Conservation (phyloP, 768 basidiomycete genomes). For the Trametes cubensis region DNA sequence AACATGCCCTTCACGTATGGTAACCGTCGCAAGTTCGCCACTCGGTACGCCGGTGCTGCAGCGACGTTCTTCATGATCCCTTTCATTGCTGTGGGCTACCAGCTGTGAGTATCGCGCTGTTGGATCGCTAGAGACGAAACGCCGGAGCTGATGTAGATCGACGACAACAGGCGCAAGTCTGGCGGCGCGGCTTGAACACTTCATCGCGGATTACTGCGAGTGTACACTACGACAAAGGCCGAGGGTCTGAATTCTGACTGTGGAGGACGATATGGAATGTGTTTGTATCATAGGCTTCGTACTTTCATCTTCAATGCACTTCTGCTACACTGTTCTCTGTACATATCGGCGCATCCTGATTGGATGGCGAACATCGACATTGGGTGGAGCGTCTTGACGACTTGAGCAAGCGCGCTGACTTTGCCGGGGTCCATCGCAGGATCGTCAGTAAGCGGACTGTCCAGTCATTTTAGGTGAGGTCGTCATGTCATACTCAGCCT, state of each 20-base stretch:
- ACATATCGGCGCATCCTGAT: neutral
- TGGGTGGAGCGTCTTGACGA: no score
- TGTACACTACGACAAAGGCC: slow-evolving; percentile 22
- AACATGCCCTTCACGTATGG: slow-evolving; percentile 37
- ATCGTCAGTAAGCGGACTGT: no score
- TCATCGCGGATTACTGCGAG: slow-evolving; percentile 23
- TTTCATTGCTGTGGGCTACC: slow-evolving; percentile 58
- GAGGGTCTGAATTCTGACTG: slow-evolving; percentile 15
- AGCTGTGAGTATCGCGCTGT: slow-evolving; percentile 53
- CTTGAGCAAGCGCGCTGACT: no score
- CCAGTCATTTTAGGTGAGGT: no score
- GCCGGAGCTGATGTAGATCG: slow-evolving; percentile 21
- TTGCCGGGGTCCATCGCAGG: no score
- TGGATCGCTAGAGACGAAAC: neutral
- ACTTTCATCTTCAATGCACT: neutral
- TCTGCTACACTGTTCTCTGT: no score
- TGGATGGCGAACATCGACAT: neutral
- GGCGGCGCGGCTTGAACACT: slow-evolving; percentile 23
- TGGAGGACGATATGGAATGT: neutral
- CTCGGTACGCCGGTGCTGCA: slow-evolving; percentile 50
- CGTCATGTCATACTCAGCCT: no score
- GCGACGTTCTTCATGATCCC: slow-evolving; percentile 64
- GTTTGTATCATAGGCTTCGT: slow-evolving; percentile 7
- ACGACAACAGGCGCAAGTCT: slow-evolving; percentile 25
- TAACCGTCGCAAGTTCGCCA: slow-evolving; percentile 35